Evolutionary conservation across 2,329 filamentous ascomycete species (phyloP).

Genomic region (Cylindrodendrum hubeiense): DNA sequence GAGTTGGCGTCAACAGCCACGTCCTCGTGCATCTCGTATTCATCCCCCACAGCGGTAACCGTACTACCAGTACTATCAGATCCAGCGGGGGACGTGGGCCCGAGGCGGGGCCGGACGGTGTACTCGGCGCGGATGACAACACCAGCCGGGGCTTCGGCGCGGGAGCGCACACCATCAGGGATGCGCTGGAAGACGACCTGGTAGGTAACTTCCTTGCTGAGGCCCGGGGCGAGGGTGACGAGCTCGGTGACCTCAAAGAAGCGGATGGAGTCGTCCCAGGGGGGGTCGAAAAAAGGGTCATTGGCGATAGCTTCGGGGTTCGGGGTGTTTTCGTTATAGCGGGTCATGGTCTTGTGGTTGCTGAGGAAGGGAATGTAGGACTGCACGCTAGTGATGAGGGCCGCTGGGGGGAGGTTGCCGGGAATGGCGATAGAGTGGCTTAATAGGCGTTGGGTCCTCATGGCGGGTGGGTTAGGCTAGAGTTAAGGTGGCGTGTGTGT

Average conservation of each 20-base stretch:
- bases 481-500: not conserved
- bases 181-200: constrained; percentile 59
- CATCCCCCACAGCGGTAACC: constrained; percentile 41
- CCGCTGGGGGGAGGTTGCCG: constrained; percentile 50
- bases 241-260: constrained; percentile 48
- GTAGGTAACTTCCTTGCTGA: constrained; percentile 56
- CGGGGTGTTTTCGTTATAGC: constrained; percentile 51
- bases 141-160: constrained; percentile 57
- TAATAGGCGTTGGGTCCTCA: constrained; percentile 49
- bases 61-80: constrained; percentile 45
- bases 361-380: constrained; percentile 56
- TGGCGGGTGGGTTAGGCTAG: constrained; percentile 30
- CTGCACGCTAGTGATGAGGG: constrained; percentile 55
- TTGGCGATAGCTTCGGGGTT: constrained; percentile 49
- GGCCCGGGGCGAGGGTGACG: constrained; percentile 53
- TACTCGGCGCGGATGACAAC: constrained; percentile 57
- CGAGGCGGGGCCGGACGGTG: constrained; percentile 42
- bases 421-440: constrained; percentile 58
- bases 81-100: constrained; percentile 39
- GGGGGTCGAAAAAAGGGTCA: constrained; percentile 58
- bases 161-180: constrained; percentile 55
- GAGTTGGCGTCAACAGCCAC: constrained; percentile 49
- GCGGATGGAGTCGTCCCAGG: constrained; percentile 52
- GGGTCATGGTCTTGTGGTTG: constrained; percentile 53
- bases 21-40: constrained; percentile 51